Evolutionary conservation across 2,329 filamentous ascomycete genomes (phyloP), one percentile per base, ranked within the genome.

Genomic region (Hyphodiscus sp.): DNA sequence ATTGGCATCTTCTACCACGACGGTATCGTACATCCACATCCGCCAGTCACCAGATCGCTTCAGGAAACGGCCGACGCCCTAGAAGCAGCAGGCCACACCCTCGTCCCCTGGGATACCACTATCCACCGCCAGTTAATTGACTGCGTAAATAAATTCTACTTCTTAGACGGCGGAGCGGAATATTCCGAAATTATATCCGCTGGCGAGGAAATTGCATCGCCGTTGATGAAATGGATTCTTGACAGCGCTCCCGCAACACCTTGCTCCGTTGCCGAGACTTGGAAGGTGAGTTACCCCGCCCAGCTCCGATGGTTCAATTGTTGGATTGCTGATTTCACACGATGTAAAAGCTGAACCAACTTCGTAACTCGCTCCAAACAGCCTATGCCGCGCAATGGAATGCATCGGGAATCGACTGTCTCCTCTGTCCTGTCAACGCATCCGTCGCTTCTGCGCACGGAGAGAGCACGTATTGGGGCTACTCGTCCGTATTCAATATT

Each of bases 341-440:
- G 8, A 26, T 26, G 3, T 8, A 26, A 26, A 26, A 26, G 23
- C 23, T 26, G 23, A 26, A 26, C 6, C 41, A 0, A 50, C 50
- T 19, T 45, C 52, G 3, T 52, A 62, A 77, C 16, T 72, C 71
- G 4, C 66, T 46, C 11, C 43, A 62, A n/a, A 53, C 56, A 9
- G 55, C 43, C 1, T 53, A 57, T 20, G 51, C 54, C 1, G 59
- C 61, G 20, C 23, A 58, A 1, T 63, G 58, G 63, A 59, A 54
- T 9, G 52, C 61, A 11, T 61, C 57, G 26, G n/a, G 19, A 8
- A 23, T 59, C 0, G 57, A 59, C 11, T 47, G 29, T 13, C 18
- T 59, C 6, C 20, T 59, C 2, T 55, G 49, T 33, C 57, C 57
- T 1, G 48, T 44, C 4, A 49, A 49, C 5, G 45, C 57, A 2